Evolutionary conservation across 441 rosid genomes (phyloP).

Genomic region (Isatis lusitanica): DNA sequence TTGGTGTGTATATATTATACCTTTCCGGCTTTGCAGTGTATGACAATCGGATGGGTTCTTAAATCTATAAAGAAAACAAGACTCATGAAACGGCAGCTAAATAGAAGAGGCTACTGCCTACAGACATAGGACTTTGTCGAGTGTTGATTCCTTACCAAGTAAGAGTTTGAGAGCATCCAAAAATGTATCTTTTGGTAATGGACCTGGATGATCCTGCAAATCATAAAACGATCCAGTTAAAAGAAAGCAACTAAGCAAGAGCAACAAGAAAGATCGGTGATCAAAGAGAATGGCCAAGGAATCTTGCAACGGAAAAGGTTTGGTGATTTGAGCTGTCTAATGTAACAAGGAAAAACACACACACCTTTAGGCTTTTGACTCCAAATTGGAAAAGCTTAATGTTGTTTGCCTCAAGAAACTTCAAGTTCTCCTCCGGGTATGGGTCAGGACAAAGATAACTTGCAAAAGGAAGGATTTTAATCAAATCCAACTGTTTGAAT

Average conservation of each 20-base stretch:
- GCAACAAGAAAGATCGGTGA: background rate
- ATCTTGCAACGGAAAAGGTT: background rate
- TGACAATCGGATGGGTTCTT: conserved; percentile 87
- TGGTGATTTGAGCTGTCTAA: background rate
- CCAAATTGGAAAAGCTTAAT: conserved; percentile 81
- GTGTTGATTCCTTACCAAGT: conserved; percentile 37
- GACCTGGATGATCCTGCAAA: conserved; percentile 42
- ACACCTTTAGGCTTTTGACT: conserved; percentile 77
- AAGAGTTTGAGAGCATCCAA: conserved; percentile 69
- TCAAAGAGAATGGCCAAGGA: background rate
- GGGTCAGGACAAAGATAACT: conserved; percentile 89
- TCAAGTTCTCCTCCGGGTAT: conserved; percentile 72
- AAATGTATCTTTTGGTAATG: conserved; percentile 55
- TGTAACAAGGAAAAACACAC: background rate
- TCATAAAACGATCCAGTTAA: background rate
- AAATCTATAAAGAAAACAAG: conserved; percentile 48
- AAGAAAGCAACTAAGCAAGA: background rate
- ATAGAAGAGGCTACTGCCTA: background rate
- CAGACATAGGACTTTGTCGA: background rate
- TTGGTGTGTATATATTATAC: conserved; percentile 28
- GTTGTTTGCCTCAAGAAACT: conserved; percentile 56
- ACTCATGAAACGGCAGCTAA: background rate
- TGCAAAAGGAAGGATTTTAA: conserved; percentile 30
- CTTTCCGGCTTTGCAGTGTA: conserved; percentile 95
- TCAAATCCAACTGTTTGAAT: background rate